These are phyloP conservation scores for Irpex sp. DNA, from an alignment of 1,284 basidiomycete species.

Conservation along the genomic window DNA sequence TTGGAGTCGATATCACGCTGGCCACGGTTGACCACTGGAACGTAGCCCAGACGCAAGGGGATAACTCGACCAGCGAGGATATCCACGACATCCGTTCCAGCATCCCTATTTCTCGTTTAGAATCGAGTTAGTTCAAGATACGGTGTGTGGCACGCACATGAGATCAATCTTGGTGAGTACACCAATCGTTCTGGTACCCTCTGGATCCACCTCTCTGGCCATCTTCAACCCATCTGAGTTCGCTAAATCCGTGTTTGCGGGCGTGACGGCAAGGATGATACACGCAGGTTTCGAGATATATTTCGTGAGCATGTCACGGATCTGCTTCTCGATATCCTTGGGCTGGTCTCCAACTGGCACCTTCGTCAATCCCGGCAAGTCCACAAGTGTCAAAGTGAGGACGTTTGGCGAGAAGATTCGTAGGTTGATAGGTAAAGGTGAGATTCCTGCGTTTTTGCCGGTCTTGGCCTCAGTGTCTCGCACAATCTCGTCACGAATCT, in stretches of 20 bases:
- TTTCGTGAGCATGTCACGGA: conserved; percentile 94
- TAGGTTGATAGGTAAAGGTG: conserved; percentile 94
- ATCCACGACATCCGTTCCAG: conserved; percentile 96
- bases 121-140: not conserved
- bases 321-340: conserved; percentile 96
- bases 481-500: conserved; percentile 95
- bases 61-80: conserved; percentile 97
- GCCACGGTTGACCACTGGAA: conserved; percentile 96
- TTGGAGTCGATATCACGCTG: conserved; percentile 93
- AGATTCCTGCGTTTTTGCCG: conserved; percentile 95
- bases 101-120: conserved; percentile 61
- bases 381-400: conserved; percentile 94
- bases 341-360: conserved; percentile 98
- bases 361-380: conserved; percentile 95
- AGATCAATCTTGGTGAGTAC: conserved; percentile 97
- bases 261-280: conserved; percentile 94
- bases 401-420: conserved; percentile 97
- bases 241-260: conserved; percentile 95
- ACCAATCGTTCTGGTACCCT: conserved; percentile 94
- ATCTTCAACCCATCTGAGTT: conserved; percentile 98
- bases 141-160: conserved; percentile 59
- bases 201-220: conserved; percentile 95
- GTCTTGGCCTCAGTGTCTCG: conserved; percentile 98
- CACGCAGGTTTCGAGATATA: conserved; percentile 91
- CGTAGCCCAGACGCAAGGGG: conserved; percentile 92